Evolutionary conservation across 169 alveolate genomes (phyloP).

Genomic region (Cryptosporidium viatorum): DNA sequence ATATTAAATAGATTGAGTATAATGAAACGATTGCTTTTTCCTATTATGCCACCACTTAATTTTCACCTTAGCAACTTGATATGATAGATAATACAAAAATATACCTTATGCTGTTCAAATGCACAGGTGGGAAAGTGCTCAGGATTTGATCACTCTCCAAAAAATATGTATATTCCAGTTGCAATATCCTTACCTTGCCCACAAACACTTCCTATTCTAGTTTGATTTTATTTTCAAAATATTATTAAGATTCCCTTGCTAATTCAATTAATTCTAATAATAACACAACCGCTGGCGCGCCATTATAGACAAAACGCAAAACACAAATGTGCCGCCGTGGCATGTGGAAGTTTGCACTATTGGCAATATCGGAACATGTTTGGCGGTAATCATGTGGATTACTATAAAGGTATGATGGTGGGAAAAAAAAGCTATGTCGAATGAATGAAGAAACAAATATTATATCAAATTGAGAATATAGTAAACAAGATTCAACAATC

Average conservation of each 20-base stretch:
- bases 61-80: constrained; percentile 3
- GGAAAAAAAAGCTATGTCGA: not conserved
- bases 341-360: constrained; percentile 41
- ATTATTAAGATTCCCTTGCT: constrained; percentile 68
- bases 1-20: not conserved
- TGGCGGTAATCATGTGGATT: constrained; percentile 45
- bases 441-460: not conserved
- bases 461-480: not conserved
- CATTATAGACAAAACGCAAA: constrained; percentile 7
- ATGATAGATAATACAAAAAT: not conserved
- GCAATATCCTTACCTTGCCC: constrained; percentile 46
- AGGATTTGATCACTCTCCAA: constrained; percentile 24
- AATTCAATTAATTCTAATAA: constrained; percentile 15
- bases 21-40: not conserved
- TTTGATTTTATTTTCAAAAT: constrained; percentile 23
- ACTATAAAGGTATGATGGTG: not conserved
- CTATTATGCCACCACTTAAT: constrained; percentile 3
- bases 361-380: constrained; percentile 15
- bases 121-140: constrained; percentile 7
- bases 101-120: not conserved
- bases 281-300: constrained; percentile 65
- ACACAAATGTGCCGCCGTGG: constrained; percentile 12
- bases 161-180: constrained; percentile 1
- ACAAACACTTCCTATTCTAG: constrained; percentile 52
- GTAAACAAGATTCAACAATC: not conserved